phyloP scores from a whole-genome alignment of 805 yeast genomes.

The Millerago galiae region DNA sequence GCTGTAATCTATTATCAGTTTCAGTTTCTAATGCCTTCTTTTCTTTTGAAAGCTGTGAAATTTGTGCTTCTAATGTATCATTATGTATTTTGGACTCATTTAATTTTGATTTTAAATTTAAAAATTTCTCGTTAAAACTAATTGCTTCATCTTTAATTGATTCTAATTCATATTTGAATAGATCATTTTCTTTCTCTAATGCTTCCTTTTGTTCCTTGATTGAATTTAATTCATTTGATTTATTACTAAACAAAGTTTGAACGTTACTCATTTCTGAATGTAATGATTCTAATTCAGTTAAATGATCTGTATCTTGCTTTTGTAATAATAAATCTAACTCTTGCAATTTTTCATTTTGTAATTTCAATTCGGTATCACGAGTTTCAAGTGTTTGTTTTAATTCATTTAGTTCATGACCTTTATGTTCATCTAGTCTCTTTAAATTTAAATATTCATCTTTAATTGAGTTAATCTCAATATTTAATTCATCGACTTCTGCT shows the following conservation, averaged over 20 bases:
- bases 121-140: slow-evolving; percentile 20
- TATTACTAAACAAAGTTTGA: slow-evolving; percentile 24
- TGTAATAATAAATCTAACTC: slow-evolving; percentile 26
- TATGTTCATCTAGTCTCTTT: slow-evolving; percentile 2
- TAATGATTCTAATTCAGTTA: slow-evolving; percentile 30
- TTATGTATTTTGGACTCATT: slow-evolving; percentile 16
- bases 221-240: slow-evolving; percentile 23
- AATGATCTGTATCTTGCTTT: slow-evolving; percentile 30
- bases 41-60: slow-evolving; percentile 29
- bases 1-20: slow-evolving; percentile 48
- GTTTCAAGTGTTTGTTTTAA: slow-evolving; percentile 8
- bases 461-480: slow-evolving; percentile 12
- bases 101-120: slow-evolving; percentile 14
- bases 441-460: slow-evolving; percentile 3
- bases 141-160: slow-evolving; percentile 20
- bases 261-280: slow-evolving; percentile 30
- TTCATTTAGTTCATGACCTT: slow-evolving; percentile 8
- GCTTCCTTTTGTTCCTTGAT: slow-evolving; percentile 23
- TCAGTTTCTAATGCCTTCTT: slow-evolving; percentile 36
- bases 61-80: slow-evolving; percentile 20
- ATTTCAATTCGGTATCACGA: slow-evolving; percentile 10
- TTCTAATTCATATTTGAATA: slow-evolving; percentile 21
- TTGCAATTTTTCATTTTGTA: slow-evolving; percentile 20
- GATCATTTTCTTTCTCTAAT: slow-evolving; percentile 18
- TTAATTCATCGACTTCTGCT: slow-evolving; percentile 24